Base-by-base conservation (phyloP, 768 basidiomycete genomes). In the Trametes meyenii region DNA sequence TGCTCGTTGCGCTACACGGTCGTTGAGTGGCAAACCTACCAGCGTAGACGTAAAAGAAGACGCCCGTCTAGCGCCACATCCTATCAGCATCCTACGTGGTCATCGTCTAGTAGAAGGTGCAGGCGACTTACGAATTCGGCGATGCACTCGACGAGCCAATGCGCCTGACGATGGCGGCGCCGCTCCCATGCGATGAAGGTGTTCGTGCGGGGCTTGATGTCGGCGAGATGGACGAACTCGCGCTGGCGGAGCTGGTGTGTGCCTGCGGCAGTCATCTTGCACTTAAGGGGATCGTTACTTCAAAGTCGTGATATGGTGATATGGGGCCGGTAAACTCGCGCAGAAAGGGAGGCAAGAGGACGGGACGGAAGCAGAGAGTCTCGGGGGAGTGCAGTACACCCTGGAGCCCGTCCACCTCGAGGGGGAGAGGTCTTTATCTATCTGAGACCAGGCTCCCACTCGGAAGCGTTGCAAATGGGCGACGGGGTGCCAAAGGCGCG, bases 61-160 rank as follows among this genome's bases (percentile, higher is more conserved):
- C 69, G 43, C 72, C 73, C 61, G 67, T 60, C 71, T 73, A 33
- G 21, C 8, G 24, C 29, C 19, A 4, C 21, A 23, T 36, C 7
- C 13, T 36, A 19, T 49, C 39, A 52, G 50, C n/a, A 29, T 10
- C 46, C 17, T 36, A 40, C 33, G 23, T 51, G 38, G 39, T 23
- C 42, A 17, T 8, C 36, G 26, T 40, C 35, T 23, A 17, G 40
- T 2, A 4, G 19, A 36, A 38, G 11, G 36, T 24, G 21, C 44
- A 29, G 55, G 24, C 29, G 16, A 67, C 72, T 60, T 61, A 75
- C 69, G 3, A 62, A 57, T 55, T 76, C 75, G 2, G 72, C 74
- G 21, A 72, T 55, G 51, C 68, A 67, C 62, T 77, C 75, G 14
- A 72, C 68, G 36, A 74, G 54, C 70, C 70, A 71, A 44, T 71